These are phyloP conservation scores for Bocquillonia castaneifolia DNA, from an alignment of 441 rosid genomes.

Conservation along the genomic window DNA sequence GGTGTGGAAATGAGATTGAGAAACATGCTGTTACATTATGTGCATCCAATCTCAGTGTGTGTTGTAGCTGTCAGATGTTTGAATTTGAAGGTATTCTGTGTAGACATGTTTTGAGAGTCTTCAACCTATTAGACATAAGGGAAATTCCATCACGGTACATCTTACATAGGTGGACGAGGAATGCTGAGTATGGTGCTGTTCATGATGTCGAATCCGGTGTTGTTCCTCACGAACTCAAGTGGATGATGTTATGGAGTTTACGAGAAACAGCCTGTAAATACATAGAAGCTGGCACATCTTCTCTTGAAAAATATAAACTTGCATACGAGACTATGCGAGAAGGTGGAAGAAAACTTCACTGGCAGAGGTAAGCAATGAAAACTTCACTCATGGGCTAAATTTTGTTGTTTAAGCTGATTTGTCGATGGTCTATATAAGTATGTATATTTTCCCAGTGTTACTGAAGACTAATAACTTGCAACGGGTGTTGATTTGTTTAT, in stretches of 20 bases:
- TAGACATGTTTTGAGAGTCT: slow-evolving; percentile 65
- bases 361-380: slow-evolving; percentile 54
- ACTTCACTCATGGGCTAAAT: slow-evolving; percentile 35
- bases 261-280: slow-evolving; percentile 74
- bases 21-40: slow-evolving; percentile 61
- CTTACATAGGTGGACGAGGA: slow-evolving; percentile 76
- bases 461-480: slow-evolving; percentile 14
- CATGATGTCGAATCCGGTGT: slow-evolving; percentile 50
- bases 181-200: slow-evolving; percentile 54
- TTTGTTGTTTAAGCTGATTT: slow-evolving; percentile 23
- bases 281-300: slow-evolving; percentile 59
- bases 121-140: slow-evolving; percentile 53
- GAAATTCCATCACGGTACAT: slow-evolving; percentile 70
- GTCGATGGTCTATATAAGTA: slow-evolving; percentile 4
- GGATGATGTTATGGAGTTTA: slow-evolving; percentile 71
- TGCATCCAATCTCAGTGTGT: slow-evolving; percentile 49
- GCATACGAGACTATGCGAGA: slow-evolving; percentile 73
- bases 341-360: slow-evolving; percentile 64
- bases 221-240: slow-evolving; percentile 52
- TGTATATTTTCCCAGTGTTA: background rate
- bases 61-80: slow-evolving; percentile 85
- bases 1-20: slow-evolving; percentile 64
- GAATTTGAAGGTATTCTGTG: slow-evolving; percentile 80
- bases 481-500: slow-evolving; percentile 6
- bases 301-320: slow-evolving; percentile 66